A percentile compares a stretch with the other conserved stretches of the same genome.
Evolutionary conservation across 73 alveolate genomes (phyloP).

Genomic region (Urostyla sp.): DNA sequence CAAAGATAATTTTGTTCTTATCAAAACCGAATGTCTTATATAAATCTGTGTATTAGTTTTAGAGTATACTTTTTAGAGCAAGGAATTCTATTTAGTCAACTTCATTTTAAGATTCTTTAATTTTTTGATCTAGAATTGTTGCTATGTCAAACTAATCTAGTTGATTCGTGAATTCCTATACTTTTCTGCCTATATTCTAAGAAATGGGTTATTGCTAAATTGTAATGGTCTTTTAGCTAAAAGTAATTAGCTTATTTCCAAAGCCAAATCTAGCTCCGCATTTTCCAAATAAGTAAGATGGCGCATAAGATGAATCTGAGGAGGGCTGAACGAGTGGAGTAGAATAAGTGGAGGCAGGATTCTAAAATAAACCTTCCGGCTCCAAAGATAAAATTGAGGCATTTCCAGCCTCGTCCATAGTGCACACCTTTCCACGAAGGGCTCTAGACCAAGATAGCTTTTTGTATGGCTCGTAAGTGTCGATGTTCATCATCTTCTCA

Average conservation of each 20-base stretch:
- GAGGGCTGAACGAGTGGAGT: slow-evolving; percentile 6
- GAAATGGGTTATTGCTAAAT: background rate
- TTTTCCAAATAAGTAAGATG: slow-evolving; percentile 77
- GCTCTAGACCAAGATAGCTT: slow-evolving; percentile 53
- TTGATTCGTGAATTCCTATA: slow-evolving; percentile 42
- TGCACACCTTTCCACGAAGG: slow-evolving; percentile 46
- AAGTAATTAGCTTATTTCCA: slow-evolving; percentile 75
- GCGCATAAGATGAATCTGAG: slow-evolving; percentile 68
- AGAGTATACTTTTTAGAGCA: slow-evolving; percentile 61
- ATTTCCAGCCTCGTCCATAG: slow-evolving; percentile 49
- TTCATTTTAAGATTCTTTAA: slow-evolving; percentile 50
- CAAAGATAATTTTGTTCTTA: slow-evolving; percentile 62
- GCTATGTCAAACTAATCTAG: slow-evolving; percentile 6
- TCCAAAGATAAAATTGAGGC: slow-evolving; percentile 23
- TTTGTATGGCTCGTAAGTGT: slow-evolving; percentile 1
- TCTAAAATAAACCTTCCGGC: slow-evolving; percentile 34
- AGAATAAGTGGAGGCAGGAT: slow-evolving; percentile 8
- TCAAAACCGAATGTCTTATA: slow-evolving; percentile 73
- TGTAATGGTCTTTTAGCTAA: slow-evolving; percentile 58
- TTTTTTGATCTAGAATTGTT: slow-evolving; percentile 37
- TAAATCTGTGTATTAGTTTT: slow-evolving; percentile 65
- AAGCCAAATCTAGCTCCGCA: slow-evolving; percentile 82
- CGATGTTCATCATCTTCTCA: slow-evolving; percentile 63
- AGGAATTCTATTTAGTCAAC: slow-evolving; percentile 64
- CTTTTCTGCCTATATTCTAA: slow-evolving; percentile 22